A percentile compares a stretch with the other conserved stretches of the same genome.
Conservation (phyloP, 2,329 filamentous ascomycete species). For the Cadophora sp. region DNA sequence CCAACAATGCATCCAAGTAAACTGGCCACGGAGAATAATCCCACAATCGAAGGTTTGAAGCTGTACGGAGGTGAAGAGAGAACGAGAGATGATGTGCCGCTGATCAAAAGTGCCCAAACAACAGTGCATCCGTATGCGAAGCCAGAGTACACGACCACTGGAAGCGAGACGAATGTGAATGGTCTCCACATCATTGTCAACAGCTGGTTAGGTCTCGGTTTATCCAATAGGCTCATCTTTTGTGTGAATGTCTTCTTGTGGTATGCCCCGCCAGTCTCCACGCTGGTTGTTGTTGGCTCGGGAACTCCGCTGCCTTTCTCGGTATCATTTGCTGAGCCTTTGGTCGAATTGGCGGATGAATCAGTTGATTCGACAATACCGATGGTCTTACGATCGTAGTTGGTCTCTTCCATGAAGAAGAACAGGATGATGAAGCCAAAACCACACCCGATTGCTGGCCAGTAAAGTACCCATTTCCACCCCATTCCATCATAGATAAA, state of each 20-base stretch:
- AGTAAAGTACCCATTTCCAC: slow-evolving; percentile 58
- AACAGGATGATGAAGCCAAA: slow-evolving; percentile 57
- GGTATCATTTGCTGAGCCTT: neutral
- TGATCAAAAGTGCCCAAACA: slow-evolving; percentile 42
- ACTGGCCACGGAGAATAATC: slow-evolving; percentile 33
- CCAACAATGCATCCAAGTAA: neutral
- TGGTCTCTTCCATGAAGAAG: slow-evolving; percentile 66
- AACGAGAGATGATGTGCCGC: slow-evolving; percentile 41
- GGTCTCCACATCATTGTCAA: slow-evolving; percentile 16
- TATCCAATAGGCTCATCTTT: slow-evolving; percentile 22
- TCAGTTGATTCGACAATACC: slow-evolving; percentile 19
- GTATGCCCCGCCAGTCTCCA: neutral
- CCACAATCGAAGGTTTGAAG: slow-evolving; percentile 42
- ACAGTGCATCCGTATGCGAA: slow-evolving; percentile 29
- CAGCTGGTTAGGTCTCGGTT: slow-evolving; percentile 15
- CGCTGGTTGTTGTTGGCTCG: slow-evolving; percentile 14
- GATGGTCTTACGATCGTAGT: slow-evolving; percentile 26
- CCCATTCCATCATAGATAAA: slow-evolving; percentile 37
- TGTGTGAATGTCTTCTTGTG: slow-evolving; percentile 15
- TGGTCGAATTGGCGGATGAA: neutral
- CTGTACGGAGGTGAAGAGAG: slow-evolving; percentile 45
- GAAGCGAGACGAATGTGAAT: slow-evolving; percentile 20
- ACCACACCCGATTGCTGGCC: slow-evolving; percentile 59
- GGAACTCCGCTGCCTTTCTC: neutral
- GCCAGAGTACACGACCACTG: slow-evolving; percentile 25